phyloP scores from a whole-genome alignment of 106 monocot species.

The Apostasia shenzhenica region DNA sequence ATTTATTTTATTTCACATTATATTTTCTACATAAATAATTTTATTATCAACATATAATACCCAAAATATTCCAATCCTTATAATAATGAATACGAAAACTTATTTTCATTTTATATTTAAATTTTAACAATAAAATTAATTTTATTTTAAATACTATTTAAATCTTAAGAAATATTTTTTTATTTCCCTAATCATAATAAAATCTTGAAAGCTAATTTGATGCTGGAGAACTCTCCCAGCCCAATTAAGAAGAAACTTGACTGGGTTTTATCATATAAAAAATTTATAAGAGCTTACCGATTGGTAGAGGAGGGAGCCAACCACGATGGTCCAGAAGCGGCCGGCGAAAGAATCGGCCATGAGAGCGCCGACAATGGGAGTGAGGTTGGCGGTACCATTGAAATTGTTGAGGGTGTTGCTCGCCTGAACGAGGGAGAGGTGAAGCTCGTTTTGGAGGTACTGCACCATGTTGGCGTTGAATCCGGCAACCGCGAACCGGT shows the following conservation, averaged over 20 bases:
- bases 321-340: slow-evolving; percentile 39
- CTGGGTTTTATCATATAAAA: not conserved
- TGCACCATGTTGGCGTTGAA: slow-evolving; percentile 34
- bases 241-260: not conserved
- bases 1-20: too few relatives aligned
- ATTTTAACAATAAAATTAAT: too few relatives aligned
- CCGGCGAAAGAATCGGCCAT: slow-evolving; percentile 33
- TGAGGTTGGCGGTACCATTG: slow-evolving; percentile 18
- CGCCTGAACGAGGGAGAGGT: slow-evolving; percentile 31
- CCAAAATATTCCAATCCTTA: too few relatives aligned
- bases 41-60: too few relatives aligned
- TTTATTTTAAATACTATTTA: too few relatives aligned
- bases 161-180: too few relatives aligned
- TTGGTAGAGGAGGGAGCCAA: slow-evolving; percentile 30
- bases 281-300: slow-evolving; percentile 7
- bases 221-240: too few relatives aligned
- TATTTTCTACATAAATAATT: too few relatives aligned
- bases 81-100: too few relatives aligned
- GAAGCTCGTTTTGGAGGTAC: slow-evolving; percentile 33
- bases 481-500: slow-evolving; percentile 24
- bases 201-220: too few relatives aligned
- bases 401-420: slow-evolving; percentile 38
- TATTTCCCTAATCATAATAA: too few relatives aligned
- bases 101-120: too few relatives aligned
- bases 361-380: slow-evolving; percentile 27